phyloP scores from a whole-genome alignment of 352 stramenopile genomes.

The Pythium phragmitis region DNA sequence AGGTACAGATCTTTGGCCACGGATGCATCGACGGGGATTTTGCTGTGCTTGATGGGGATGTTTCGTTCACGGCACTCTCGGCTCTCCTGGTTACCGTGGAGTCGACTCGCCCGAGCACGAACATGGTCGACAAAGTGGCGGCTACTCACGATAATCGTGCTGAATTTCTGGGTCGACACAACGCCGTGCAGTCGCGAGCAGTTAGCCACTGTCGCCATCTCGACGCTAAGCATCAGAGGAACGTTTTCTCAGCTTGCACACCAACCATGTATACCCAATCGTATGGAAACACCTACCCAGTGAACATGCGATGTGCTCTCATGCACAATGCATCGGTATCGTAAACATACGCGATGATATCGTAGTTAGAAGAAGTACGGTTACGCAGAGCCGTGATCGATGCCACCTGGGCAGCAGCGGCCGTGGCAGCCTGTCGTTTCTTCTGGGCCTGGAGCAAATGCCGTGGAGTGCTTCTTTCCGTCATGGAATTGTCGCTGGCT shows the following conservation, averaged over 20 bases:
- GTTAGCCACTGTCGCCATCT: conserved; percentile 29
- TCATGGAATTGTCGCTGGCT: background rate
- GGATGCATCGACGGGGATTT: background rate
- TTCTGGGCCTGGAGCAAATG: conserved; percentile 17
- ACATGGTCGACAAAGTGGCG: conserved; percentile 35
- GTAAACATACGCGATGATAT: conserved; percentile 40
- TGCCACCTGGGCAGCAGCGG: conserved; percentile 11
- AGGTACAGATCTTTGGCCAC: conserved; percentile 3
- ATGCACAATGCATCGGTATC: conserved; percentile 29
- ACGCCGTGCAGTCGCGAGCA: conserved; percentile 54
- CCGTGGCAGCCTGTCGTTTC: conserved; percentile 14
- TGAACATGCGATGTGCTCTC: conserved; percentile 19
- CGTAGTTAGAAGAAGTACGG: conserved; percentile 13
- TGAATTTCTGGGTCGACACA: conserved; percentile 37
- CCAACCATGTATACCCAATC: background rate
- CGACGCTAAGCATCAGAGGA: conserved; percentile 11
- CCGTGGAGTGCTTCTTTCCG: conserved; percentile 14
- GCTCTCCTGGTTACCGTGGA: background rate
- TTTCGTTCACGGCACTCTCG: background rate
- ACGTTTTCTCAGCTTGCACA: background rate
- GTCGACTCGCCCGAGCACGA: conserved; percentile 5
- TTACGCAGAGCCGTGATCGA: conserved; percentile 25
- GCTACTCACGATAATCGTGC: conserved; percentile 35
- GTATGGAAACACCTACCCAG: conserved; percentile 19
- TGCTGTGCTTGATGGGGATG: background rate